Base-by-base conservation (phyloP, 2,329 filamentous ascomycete genomes). In the Xylariaceae sp. region DNA sequence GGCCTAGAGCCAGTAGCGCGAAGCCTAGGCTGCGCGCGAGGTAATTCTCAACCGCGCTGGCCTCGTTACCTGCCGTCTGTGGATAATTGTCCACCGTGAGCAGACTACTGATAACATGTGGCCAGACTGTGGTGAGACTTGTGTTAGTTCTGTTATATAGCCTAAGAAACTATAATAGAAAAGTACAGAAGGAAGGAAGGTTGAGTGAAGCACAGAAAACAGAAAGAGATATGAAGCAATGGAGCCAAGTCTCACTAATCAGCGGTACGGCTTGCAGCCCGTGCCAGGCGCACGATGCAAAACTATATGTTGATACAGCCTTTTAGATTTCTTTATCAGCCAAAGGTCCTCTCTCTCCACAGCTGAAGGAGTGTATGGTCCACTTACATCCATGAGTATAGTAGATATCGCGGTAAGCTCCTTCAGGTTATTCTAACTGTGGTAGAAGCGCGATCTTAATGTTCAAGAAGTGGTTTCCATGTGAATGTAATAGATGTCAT, bases 21-120 rank as follows among this genome's bases (percentile, higher is more conserved):
- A 92, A 75, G 58, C 87, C 89, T 1, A 91, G 79, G 23, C 81
- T 83, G 35, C 89, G 87, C 45, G 84, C 84, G 69, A 92, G 86
- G 78, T 93, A 93, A 50, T 82, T 73, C 71, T 92, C 88, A 26
- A 91, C 76, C 20, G 73, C 85, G 83, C 60, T 33, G 50, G 50
- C 33, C 47, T 20, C 24, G 1, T 11, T 3, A 20, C 20, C 27
- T 7, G 44, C 13, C n/a, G 36, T 24, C 29, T 33, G 51, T 2
- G 48, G 10, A 8, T 42, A 18, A 13, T 47, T 27, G 30, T 60
- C 51, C 21, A 53, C 47, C 13, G 50, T 58, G 5, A 82, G 72
- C 9, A 81, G 68, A 4, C 75, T 74, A 50, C 67, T 70, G 54
- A 81, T 73, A 1, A 43, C 45, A 35, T 53, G 48, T 0, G 58